phyloP scores from a whole-genome alignment of 1,139 yeast genomes.

The Yamadazyma diddensiae region DNA sequence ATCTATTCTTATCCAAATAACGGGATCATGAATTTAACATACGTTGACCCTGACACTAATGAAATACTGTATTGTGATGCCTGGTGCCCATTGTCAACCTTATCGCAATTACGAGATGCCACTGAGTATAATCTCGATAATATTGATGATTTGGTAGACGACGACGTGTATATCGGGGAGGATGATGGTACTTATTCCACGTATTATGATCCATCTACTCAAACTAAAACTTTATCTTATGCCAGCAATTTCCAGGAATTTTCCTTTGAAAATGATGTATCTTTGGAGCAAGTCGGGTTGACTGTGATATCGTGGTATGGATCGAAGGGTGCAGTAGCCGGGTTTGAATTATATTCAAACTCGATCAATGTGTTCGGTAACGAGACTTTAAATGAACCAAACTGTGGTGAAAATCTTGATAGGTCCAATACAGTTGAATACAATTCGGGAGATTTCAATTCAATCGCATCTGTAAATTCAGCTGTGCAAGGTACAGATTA shows the following conservation, averaged over 20 bases:
- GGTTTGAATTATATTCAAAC: slow-evolving; percentile 70
- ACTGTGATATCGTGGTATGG: slow-evolving; percentile 73
- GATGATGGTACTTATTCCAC: slow-evolving; percentile 35
- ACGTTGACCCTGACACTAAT: slow-evolving; percentile 69
- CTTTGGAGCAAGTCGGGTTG: slow-evolving; percentile 62
- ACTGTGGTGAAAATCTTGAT: slow-evolving; percentile 41
- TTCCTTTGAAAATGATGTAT: slow-evolving; percentile 68
- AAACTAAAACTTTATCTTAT: slow-evolving; percentile 46
- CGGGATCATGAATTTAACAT: slow-evolving; percentile 90
- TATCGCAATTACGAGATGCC: slow-evolving; percentile 26
- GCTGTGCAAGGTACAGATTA: slow-evolving; percentile 27
- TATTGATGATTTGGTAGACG: slow-evolving; percentile 20
- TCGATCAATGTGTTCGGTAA: slow-evolving; percentile 68
- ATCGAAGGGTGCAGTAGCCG: slow-evolving; percentile 61
- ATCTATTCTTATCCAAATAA: slow-evolving; percentile 74
- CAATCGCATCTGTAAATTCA: slow-evolving; percentile 22
- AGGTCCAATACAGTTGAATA: slow-evolving; percentile 32
- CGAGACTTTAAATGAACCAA: slow-evolving; percentile 65
- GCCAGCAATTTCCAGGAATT: slow-evolving; percentile 69
- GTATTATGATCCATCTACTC: slow-evolving; percentile 39
- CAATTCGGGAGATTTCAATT: slow-evolving; percentile 31
- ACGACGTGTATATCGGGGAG: slow-evolving; percentile 28
- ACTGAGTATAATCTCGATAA: slow-evolving; percentile 22
- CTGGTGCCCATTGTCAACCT: slow-evolving; percentile 65
- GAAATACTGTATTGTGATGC: slow-evolving; percentile 70